Conservation (phyloP, 1,284 basidiomycete genomes). For the Amylostereum chailletii region DNA sequence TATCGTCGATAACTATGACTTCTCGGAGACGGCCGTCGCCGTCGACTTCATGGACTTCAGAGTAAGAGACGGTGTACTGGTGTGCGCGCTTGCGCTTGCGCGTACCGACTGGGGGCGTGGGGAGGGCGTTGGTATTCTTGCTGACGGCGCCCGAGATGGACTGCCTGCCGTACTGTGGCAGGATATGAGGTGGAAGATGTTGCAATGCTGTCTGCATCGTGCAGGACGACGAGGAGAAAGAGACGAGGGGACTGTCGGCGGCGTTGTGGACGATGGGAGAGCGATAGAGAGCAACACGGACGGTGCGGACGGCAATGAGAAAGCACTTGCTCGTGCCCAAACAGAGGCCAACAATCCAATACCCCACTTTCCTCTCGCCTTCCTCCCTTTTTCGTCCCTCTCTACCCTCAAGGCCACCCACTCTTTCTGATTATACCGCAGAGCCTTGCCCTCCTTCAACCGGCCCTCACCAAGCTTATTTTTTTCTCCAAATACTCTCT, state of each 20-base stretch:
- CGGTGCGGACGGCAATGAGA: constrained; percentile 12
- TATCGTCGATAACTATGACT: constrained; percentile 84
- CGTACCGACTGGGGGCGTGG: constrained; percentile 55
- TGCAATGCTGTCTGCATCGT: constrained; percentile 64
- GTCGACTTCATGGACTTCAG: constrained; percentile 78
- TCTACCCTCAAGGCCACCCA: too few species aligned
- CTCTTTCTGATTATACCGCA: too few species aligned
- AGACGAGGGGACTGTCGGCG: constrained; percentile 31
- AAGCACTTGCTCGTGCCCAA: constrained; percentile 3
- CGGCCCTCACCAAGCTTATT: too few species aligned
- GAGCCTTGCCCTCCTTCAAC: too few species aligned
- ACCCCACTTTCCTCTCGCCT: constrained; percentile 12
- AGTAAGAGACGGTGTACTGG: constrained; percentile 73
- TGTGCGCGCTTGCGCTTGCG: constrained; percentile 78
- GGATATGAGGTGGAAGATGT: constrained; percentile 45
- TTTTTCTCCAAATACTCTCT: too few species aligned
- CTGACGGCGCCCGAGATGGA: constrained; percentile 18
- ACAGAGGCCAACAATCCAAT: too few species aligned
- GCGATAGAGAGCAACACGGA: constrained; percentile 7
- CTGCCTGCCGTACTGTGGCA: constrained; percentile 46
- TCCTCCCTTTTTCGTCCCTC: neutral
- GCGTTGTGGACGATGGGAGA: constrained; percentile 13
- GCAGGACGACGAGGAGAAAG: constrained; percentile 35
- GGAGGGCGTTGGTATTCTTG: constrained; percentile 24
- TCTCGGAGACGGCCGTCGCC: constrained; percentile 64